phyloP scores from a whole-genome alignment of 768 basidiomycete genomes.

The Lentinula lateritia region DNA sequence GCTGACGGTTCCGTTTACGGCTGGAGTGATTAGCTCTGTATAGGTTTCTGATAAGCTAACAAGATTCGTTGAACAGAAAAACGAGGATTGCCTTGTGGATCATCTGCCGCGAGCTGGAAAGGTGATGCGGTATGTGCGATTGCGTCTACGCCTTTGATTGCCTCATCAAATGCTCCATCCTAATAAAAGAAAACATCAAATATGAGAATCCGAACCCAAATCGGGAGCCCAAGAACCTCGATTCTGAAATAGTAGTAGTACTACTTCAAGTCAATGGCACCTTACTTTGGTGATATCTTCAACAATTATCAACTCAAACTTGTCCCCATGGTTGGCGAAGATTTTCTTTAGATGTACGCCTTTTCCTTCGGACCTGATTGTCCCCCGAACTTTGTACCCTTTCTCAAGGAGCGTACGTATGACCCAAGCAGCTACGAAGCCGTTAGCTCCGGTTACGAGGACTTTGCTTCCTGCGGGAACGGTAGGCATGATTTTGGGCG shows the following conservation, averaged over 20 bases:
- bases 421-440: constrained; percentile 11
- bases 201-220: neutral
- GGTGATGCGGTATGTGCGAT: constrained; percentile 33
- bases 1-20: constrained; percentile 63
- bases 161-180: constrained; percentile 36
- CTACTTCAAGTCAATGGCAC: neutral
- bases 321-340: constrained; percentile 20
- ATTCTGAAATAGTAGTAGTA: neutral
- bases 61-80: neutral
- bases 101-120: constrained; percentile 18
- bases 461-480: constrained; percentile 1
- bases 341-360: constrained; percentile 32
- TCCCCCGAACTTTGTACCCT: constrained; percentile 38
- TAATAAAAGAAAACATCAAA: neutral
- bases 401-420: constrained; percentile 35
- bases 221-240: neutral
- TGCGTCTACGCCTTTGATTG: constrained; percentile 37
- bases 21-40: constrained; percentile 61
- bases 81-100: constrained; percentile 19
- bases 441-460: constrained; percentile 10
- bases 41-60: neutral
- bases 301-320: constrained; percentile 31
- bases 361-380: constrained; percentile 32
- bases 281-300: constrained; percentile 5
- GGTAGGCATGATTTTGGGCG: neutral